Percentiles rank a stretch among this genome's conserved stretches.
Evolutionary conservation across 1,284 basidiomycete species (phyloP).

Genomic region (Naganishia cerealis): DNA sequence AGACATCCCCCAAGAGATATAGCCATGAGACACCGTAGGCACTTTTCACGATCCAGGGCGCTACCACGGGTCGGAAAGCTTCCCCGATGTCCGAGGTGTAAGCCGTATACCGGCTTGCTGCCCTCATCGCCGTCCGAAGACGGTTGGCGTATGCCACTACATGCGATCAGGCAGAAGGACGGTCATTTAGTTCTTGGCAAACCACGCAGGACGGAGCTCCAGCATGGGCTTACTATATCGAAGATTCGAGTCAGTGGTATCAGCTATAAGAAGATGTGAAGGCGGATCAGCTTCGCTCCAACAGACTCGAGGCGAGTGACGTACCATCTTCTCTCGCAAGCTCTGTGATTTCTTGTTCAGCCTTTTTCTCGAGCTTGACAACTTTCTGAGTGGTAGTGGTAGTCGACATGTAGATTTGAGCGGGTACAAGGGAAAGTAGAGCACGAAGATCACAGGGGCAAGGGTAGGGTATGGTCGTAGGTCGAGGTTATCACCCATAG

Average conservation of each 20-base stretch:
- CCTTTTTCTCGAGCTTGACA: conserved; percentile 31
- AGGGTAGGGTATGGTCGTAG: neutral
- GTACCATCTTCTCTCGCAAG: conserved; percentile 30
- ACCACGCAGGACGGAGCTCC: neutral
- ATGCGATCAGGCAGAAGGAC: conserved; percentile 37
- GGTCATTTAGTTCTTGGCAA: neutral
- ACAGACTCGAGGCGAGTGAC: neutral
- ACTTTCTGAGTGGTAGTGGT: conserved; percentile 20
- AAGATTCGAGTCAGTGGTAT: conserved; percentile 52
- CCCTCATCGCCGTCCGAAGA: conserved; percentile 71
- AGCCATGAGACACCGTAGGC: conserved; percentile 87
- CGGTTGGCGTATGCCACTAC: conserved; percentile 77
- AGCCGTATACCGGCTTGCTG: conserved; percentile 73
- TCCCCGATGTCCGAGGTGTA: conserved; percentile 87
- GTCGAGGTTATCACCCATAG: no score
- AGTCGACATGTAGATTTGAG: conserved; percentile 4
- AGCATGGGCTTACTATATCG: conserved; percentile 47
- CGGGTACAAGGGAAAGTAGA: no score
- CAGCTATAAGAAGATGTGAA: conserved; percentile 36
- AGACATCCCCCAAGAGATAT: conserved; percentile 72
- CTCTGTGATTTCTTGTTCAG: conserved; percentile 30
- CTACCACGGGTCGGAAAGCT: conserved; percentile 83
- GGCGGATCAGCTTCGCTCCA: conserved; percentile 2
- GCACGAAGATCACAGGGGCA: neutral
- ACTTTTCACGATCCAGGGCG: conserved; percentile 61